Evolutionary conservation across 257 asterid genomes (phyloP).

Genomic region (Prunella vulgaris): DNA sequence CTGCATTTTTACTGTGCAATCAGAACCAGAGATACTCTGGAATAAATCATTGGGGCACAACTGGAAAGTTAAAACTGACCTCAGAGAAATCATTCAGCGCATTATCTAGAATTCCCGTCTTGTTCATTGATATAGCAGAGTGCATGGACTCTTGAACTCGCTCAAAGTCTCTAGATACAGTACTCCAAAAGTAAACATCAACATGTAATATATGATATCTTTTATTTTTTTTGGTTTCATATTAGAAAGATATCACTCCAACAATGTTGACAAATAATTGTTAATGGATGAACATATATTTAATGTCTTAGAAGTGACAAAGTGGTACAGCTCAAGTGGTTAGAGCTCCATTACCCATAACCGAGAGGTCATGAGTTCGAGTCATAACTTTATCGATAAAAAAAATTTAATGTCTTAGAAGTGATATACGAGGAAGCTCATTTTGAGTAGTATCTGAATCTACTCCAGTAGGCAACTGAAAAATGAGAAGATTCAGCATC

Average conservation of each 20-base stretch:
- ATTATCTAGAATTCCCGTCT: constrained; percentile 75
- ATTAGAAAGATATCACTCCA: background rate
- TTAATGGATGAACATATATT: background rate
- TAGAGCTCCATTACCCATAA: no score
- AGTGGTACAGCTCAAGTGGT: no score
- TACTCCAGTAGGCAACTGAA: background rate
- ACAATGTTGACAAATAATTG: background rate
- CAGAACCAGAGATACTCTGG: constrained; percentile 4
- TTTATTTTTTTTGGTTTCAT: background rate
- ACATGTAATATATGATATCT: background rate
- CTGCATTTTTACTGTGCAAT: constrained; percentile 36
- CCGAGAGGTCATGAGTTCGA: no score
- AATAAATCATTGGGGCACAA: constrained; percentile 1
- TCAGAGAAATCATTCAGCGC: constrained; percentile 72
- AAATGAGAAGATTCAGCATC: background rate
- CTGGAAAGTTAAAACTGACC: constrained; percentile 31
- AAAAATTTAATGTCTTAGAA: background rate
- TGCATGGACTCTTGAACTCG: constrained; percentile 63
- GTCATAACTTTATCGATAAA: no score
- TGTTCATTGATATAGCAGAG: constrained; percentile 67
- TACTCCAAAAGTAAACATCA: constrained; percentile 1
- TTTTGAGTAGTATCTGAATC: background rate
- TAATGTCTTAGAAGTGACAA: background rate
- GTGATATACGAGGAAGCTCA: background rate
- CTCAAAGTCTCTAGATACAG: constrained; percentile 45